Evolutionary conservation across 106 monocot species (phyloP), one percentile per base, ranked within the genome.

Genomic region (Gastrodia elata): DNA sequence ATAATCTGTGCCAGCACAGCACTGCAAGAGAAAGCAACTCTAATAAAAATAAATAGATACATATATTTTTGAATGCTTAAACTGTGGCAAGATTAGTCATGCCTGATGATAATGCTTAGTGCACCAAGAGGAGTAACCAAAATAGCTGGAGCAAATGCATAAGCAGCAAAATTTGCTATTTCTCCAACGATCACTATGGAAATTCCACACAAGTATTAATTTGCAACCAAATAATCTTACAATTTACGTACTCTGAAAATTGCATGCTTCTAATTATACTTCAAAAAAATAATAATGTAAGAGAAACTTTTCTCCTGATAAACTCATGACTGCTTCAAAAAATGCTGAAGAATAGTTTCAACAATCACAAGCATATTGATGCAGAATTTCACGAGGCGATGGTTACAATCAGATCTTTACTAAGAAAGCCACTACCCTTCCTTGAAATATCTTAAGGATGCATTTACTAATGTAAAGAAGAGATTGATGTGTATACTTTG

Each of bases 141-240:
- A 75, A 94, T 94, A 73, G 94, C 94, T 55, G 90, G 94, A 72
- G 94, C 94, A 88, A 94, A 94, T 75, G 94, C 94, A 81, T 94
- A 94, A 61, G 94, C 94, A 65, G 94, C 94, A 77, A 94, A 94
- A 52, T 94, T 94, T 57, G 94, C 94, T 76, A 94, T 80, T 86
- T 94, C 94, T 27, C 94, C 94, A 64, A 94, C 84, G 77, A 94
- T 84, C 94, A 94, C 94, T 94, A 83, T 59, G 30, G 27, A 48
- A 77, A 72, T 39, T 81, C 6, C 22, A 65, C 39, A 69, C 25
- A 69, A 41, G 25, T 25, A 39, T 69, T 25, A 69, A 40, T 41
- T 14, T 33, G 0, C 3, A 22, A 3, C 57, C 3, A 57, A 57
- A 57, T 57, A 57, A 57, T n/a, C 57, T 57, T 11, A 61, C 32